Evolutionary conservation across 805 yeast species (phyloP), one percentile per base, ranked within the genome.

Genomic region (Dipodascus albidus): DNA sequence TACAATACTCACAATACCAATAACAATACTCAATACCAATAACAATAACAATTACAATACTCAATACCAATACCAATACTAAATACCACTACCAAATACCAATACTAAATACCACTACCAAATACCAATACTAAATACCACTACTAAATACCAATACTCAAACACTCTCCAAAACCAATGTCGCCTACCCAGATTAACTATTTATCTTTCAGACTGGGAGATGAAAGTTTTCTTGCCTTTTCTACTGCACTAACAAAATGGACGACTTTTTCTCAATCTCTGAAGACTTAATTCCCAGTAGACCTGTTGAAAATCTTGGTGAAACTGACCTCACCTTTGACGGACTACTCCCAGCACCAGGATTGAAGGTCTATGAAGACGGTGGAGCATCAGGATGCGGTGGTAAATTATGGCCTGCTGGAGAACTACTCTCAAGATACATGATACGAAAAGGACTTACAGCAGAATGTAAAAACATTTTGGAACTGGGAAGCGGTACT

Each of bases 361-460:
- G 69, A 1, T 62, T 77, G 27, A 61, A 68, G 57, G 71, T 79
- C 23, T 68, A 66, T 54, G 80, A 76, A 57, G 83, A 80, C 59
- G 83, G 82, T 42, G 83, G 83, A 4, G 77, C 73, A 0, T 62
- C 73, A 3, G 84, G 84, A 1, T 80, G 83, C 62, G 84, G 84
- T n/a, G 84, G 84, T 2, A 75, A 77, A 54, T 68, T 79, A 2
- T 79, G 84, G 84, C 71, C 80, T 1, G 82, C 83, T 8, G 84
- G 83, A 17, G 80, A 78, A 53, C 65, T 78, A 49, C 65, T 79
- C 19, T 71, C 81, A 14, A 67, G 74, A 42, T 79, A 77, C 55
- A 56, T 77, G 54, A 60, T 64, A 48, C 55, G 66, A 15, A 61
- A 66, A 21, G 65, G 68, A 1, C 50, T 55, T 1, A n/a, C 31